Base-by-base conservation (phyloP, 192 early-diverging fungal species). In the Anaeromyces robustus region DNA sequence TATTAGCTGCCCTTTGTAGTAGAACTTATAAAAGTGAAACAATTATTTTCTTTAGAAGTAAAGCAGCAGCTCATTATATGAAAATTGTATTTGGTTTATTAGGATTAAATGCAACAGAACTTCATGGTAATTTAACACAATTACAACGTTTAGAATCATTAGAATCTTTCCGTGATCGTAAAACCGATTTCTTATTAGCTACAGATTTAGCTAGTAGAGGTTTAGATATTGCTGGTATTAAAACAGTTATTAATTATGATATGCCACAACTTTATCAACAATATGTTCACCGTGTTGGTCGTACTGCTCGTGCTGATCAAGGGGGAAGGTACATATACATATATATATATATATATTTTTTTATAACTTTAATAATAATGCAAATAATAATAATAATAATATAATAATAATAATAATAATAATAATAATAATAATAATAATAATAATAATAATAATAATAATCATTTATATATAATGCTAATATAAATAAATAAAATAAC, bases 241-340 rank as follows among this genome's bases (percentile, higher is more conserved):
- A 96, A 77, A 96, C 95, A 6, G 97, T 99, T 78, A 98, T 99
- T 87, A 98, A 99, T 88, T 98, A 95, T 86, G 95, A 97, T 78
- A 98, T 98, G 95, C 98, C 98, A 17, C 92, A 90, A 43, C 93
- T 92, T 83, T 97, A 96, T 85, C 86, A 90, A 30, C 94, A 95
- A 82, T 99, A 99, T 85, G 89, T 98, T 37, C 98, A 99, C 85
- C 88, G 98, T 81, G 81, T 82, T 29, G 81, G 79, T 29, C 79
- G 79, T 28, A 82, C 81, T 28, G 79, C 81, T 80, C 29, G 79
- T 28, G 80, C 34, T 30, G 29, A 31, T 28, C 77, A 68, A 32
- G 28, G 29, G 26, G 80, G 80, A 30, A 30, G 52, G 80, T 81
- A 29, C 4, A 30, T 79, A n/a, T 5, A 81, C 12, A 29, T 82